phyloP scores from a whole-genome alignment of 768 basidiomycete genomes.

The Lentinula detonsa region DNA sequence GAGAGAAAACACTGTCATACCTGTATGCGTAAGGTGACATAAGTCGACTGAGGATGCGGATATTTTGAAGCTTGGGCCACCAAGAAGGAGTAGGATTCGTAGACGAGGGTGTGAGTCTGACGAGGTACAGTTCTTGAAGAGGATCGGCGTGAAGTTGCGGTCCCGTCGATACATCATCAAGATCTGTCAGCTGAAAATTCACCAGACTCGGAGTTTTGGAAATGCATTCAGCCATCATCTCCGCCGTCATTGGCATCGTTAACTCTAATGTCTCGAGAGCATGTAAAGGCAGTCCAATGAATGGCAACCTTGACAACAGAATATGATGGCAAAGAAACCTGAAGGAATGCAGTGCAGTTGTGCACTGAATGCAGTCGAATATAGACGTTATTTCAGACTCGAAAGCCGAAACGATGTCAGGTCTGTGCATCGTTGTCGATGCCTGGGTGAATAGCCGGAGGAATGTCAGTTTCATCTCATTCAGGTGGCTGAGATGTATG shows the following conservation, averaged over 20 bases:
- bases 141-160: background rate
- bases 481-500: background rate
- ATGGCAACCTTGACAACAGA: background rate
- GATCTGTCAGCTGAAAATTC: background rate
- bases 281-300: background rate
- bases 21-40: background rate
- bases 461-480: background rate
- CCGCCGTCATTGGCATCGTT: background rate
- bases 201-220: background rate
- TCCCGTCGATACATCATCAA: background rate
- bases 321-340: background rate
- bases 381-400: background rate
- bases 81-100: background rate
- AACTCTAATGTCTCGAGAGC: background rate
- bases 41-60: background rate
- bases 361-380: background rate
- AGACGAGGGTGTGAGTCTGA: background rate
- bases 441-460: background rate
- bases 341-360: background rate
- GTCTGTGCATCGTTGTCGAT: background rate
- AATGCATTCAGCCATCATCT: background rate
- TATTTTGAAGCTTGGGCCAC: background rate
- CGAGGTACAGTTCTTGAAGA: background rate
- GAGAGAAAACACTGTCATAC: background rate
- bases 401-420: background rate